Base-by-base conservation (phyloP, 768 basidiomycete species). In the Lactarius quietus region DNA sequence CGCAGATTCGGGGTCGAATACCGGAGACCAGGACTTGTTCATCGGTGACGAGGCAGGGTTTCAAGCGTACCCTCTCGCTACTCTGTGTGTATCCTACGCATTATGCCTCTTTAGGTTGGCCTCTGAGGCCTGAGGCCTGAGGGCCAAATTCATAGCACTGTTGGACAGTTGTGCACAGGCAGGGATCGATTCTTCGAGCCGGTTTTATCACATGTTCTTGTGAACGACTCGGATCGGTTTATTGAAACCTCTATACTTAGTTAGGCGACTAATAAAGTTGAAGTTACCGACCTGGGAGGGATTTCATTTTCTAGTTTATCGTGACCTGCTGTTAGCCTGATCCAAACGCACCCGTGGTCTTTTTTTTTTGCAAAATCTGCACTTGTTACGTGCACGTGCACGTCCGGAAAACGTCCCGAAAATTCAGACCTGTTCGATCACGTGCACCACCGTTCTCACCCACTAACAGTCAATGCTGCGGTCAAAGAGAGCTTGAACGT, bases 11-110 rank as follows among this genome's bases (percentile, higher is more conserved):
- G 82, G 86, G 9, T 56, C 82, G 26, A 84, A 83, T 69, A 83
- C 84, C 53, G 86, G 86, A 38, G 85, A 87, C 64, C 80, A 82
- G 57, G 81, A 87, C 68, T 65, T 76, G 63, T 87, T 84, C 76
- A 84, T 85, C 41, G 86, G 85, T 20, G 79, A 82, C 64, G 63
- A 75, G 52, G 73, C 79, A 57, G 78, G 80, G 7, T 72, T 85
- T 59, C 66, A 77, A 63, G 70, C 72, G 82, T 83, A 43, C 39
- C 71, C 3, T 20, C n/a, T 38, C 35, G 26, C 36, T 20, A 2
- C 35, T 12, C 56, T 3, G 23, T 12, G 23, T 6, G 38, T 15
- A 57, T n/a, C 17, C 23, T 18, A 9, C 12, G 33, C 33, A 54
- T 54, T 29, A 54, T 18, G 20, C 53, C 36, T 29, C 23, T 36